Evolutionary conservation across 2,329 filamentous ascomycete genomes (phyloP), one percentile per base, ranked within the genome.

Genomic region (Apiospora saccharicola): DNA sequence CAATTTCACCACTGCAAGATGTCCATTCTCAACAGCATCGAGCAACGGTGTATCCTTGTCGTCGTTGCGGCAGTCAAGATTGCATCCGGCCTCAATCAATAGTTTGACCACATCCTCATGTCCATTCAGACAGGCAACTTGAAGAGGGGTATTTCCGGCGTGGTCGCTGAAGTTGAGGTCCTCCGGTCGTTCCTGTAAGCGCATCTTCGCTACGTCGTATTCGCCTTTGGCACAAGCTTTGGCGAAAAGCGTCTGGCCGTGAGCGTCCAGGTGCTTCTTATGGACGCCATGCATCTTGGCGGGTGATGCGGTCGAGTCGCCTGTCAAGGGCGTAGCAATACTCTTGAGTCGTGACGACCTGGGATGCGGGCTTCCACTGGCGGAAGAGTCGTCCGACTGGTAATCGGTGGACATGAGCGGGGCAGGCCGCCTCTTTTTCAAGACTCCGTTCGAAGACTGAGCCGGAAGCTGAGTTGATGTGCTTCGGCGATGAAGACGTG

Each of bases 21-120:
- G 95, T 0, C 94, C 94, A 78, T 99, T 99, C 77, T 98, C 96
- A 41, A 98, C 95, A 6, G 96, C 96, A 84, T 99, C 96, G 71
- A 99, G 92, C 47, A 99, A 88, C 41, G 96, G 96, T 0, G 96
- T 98, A 78, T 99, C 96, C 78, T 94, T 94, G 77, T 95, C 92
- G 77, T 94, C 91, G 77, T 93, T 91, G 72, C 91, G 85, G 78
- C 89, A 96, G 78, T 98, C 93, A 67, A 96, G 88, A 71, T 94
- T 92, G 82, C 95, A 98, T 46, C 94, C 94, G 74, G 94, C 92
- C 12, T 94, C 90, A 74, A 99, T 91, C 51, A 99, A 85, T 70
- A 97, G 92, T 80, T 93, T 91, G 51, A 98, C 96, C 72, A 98
- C 95, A 71, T 96, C 90, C 44, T 92, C 91, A 80, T 92, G 93